phyloP scores from a whole-genome alignment of 2,329 filamentous ascomycete genomes.

The Zymoseptoria brevis region DNA sequence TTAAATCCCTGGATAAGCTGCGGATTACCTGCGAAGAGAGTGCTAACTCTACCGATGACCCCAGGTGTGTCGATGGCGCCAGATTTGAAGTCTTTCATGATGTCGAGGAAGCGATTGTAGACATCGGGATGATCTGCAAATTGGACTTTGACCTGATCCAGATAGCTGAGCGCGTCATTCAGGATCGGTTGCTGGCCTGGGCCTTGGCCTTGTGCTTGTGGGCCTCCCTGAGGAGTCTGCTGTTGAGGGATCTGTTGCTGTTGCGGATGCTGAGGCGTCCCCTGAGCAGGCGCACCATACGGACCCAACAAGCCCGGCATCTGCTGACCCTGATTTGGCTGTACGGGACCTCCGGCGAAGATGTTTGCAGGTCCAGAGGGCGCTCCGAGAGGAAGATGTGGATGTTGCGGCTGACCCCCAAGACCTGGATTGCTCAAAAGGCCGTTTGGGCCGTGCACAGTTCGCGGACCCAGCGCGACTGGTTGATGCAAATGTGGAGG shows the following conservation, averaged over 20 bases:
- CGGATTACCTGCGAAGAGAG: constrained; percentile 90
- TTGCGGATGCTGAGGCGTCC: constrained; percentile 22
- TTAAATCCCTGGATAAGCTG: constrained; percentile 89
- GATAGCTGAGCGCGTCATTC: constrained; percentile 82
- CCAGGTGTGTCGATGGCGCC: constrained; percentile 97
- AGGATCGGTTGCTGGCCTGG: constrained; percentile 81
- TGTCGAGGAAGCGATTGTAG: constrained; percentile 93
- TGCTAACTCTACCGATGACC: constrained; percentile 92
- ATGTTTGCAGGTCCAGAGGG: constrained; percentile 54
- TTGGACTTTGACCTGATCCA: constrained; percentile 97
- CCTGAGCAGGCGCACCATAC: constrained; percentile 26
- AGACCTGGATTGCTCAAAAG: constrained; percentile 57
- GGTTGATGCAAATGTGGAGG: constrained; percentile 88
- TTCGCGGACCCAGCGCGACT: constrained; percentile 67
- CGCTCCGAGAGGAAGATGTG: constrained; percentile 47
- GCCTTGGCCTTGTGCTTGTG: constrained; percentile 42
- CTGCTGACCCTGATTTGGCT: constrained; percentile 49
- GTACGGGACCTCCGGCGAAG: constrained; percentile 65
- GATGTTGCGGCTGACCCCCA: constrained; percentile 41
- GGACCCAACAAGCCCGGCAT: constrained; percentile 43
- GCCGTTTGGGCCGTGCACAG: constrained; percentile 87
- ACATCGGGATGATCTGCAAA: constrained; percentile 96
- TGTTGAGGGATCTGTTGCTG: constrained; percentile 15
- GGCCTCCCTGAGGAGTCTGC: constrained; percentile 19
- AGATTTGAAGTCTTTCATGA: constrained; percentile 99